Evolutionary conservation across 176 grass and related monocot species (phyloP), one percentile per base, ranked within the genome.

Genomic region (Carex pumila): DNA sequence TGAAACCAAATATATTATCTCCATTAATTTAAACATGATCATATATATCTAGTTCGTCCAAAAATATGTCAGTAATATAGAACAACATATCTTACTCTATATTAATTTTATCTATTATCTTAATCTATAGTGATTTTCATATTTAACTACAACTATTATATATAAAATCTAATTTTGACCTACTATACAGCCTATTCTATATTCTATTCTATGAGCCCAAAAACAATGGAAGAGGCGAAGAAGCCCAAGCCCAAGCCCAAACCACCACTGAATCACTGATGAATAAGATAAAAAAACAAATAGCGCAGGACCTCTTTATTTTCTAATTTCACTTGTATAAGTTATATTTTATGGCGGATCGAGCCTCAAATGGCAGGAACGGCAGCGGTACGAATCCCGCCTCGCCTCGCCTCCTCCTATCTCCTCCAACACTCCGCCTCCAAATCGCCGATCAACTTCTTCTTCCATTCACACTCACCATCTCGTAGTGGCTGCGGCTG

Each of bases 271-370:
- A n/a, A 31, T 5, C 1, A 12, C 0, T 17, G 12, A 32, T 37
- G 17, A 6, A 68, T 68, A 67, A 2, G 45, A 39, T 17, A 70
- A n/a, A 10, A 10, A 70, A 19, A 5, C 9, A 50, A 50, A 9
- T 0, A 50, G 0, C 9, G 10, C 45, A 41, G 1, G 34, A 41
- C 32, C 70, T 49, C 70, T 49, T 73, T 73, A 12, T 73, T 86
- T 88, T 1, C 85, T 79, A 15, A 87, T 97, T 87, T 86, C 87
- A 87, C 25, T 85, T 81, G 21, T 88, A n/a, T n/a, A n/a, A n/a
- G n/a, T n/a, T n/a, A n/a, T n/a, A 91, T 30, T 85, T 91, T 1
- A 57, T 68, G 4, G 94, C 86, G 59, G 91, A 91, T 32, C 15
- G 79, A 84, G 18, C 71, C 18, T 18, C 91, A 37, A 39, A 56